Base-by-base conservation (phyloP, 2,329 filamentous ascomycete genomes). In the Trichophyton schoenleinii region DNA sequence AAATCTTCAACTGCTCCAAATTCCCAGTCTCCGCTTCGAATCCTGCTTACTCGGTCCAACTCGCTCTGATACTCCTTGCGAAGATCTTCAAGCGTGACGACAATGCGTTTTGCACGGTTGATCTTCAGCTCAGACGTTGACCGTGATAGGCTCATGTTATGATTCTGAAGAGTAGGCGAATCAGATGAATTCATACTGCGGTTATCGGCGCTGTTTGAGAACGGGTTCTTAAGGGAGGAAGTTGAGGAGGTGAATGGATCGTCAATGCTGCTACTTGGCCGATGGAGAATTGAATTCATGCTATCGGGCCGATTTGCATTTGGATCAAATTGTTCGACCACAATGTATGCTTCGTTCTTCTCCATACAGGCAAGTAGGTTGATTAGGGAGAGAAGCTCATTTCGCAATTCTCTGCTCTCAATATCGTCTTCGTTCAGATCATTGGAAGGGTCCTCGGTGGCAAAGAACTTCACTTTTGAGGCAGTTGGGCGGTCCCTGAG, bases 351-450 rank as follows among this genome's bases (percentile, higher is more conserved):
- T 69, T 96, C 88, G 64, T 89, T 84, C 62, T 85, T 79, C 57
- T 88, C 85, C 46, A 96, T 90, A 65, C 90, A 96, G 66, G 88
- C 89, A 63, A 99, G 79, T 0, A 90, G 87, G 71, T 99, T 99
- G 77, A 99, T 95, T 52, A 99, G 82, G 64, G 91, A 81, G n/a
- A 97, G 78, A 68, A 95, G 94, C 69, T 89, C 87, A 67, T 88
- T 83, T 55, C 75, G 69, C 55, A 85, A 70, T 42, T 79, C 79
- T 62, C 81, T 80, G 64, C 82, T 81, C 55, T 80, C 77, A 57
- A 72, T 73, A 11, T 72, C 68, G 41, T 71, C 65, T 3, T 69
- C 68, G 20, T 66, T 64, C 9, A 42, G 2, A 20, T 64, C 49
- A 46, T 68, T 63, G n/a, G 71, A 69, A 38, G 62, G 71, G 4